Conservation (phyloP, 306 rosid genomes). For the Rubus parviflorus region DNA sequence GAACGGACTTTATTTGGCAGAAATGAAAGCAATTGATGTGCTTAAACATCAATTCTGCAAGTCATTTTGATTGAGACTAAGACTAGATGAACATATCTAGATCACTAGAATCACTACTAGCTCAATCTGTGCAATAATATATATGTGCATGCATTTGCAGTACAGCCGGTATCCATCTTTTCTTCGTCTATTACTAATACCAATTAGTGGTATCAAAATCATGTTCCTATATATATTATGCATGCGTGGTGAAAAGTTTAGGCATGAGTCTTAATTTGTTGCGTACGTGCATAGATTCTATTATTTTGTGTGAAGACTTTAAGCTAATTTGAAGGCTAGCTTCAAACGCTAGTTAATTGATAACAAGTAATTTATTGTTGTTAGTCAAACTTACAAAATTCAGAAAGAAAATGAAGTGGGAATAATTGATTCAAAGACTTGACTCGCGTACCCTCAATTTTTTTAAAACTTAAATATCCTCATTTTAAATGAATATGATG, state of each 20-base stretch:
- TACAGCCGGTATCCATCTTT: background rate
- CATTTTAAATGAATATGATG: background rate
- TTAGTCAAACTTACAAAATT: background rate
- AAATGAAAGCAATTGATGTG: slow-evolving; percentile 6
- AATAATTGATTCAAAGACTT: background rate
- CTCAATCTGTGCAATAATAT: too few species aligned
- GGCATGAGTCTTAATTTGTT: slow-evolving; percentile 1
- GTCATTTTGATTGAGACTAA: slow-evolving; percentile 1
- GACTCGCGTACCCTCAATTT: background rate
- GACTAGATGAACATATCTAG: too few species aligned
- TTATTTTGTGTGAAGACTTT: background rate
- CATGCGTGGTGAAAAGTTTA: background rate
- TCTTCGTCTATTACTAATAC: background rate
- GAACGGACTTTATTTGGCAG: background rate
- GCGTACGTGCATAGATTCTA: background rate
- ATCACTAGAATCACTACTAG: too few species aligned
- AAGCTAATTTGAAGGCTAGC: background rate
- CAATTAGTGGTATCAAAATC: background rate
- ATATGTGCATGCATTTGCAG: background rate
- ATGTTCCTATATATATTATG: background rate
- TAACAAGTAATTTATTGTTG: background rate
- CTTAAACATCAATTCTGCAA: background rate
- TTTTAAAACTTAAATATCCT: background rate
- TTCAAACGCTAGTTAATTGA: too few species aligned
- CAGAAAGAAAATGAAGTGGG: background rate